These are phyloP conservation scores for Boletus bicolor DNA, from an alignment of 768 basidiomycete species.

Conservation along the genomic window DNA sequence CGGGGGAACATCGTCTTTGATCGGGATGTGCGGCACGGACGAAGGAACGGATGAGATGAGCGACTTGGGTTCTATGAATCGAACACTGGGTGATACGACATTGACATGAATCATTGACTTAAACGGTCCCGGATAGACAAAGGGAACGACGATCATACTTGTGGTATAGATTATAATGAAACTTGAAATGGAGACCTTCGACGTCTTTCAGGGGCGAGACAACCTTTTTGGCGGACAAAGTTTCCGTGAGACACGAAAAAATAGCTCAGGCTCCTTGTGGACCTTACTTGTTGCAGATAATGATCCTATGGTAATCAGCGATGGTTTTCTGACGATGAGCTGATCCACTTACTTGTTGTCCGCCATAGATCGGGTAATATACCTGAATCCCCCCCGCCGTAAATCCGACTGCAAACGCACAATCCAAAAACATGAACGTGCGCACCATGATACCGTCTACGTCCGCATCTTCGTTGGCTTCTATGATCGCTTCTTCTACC, in stretches of 20 bases:
- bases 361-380: slow-evolving; percentile 95
- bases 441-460: slow-evolving; percentile 95
- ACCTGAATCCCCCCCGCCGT: slow-evolving; percentile 46
- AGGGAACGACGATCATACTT: slow-evolving; percentile 52
- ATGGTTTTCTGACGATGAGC: neutral
- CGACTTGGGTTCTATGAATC: slow-evolving; percentile 80
- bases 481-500: slow-evolving; percentile 93
- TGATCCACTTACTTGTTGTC: slow-evolving; percentile 61
- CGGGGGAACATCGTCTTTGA: slow-evolving; percentile 63
- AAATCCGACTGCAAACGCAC: neutral
- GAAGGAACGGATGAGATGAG: slow-evolving; percentile 48
- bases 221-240: slow-evolving; percentile 44
- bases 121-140: neutral
- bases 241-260: neutral
- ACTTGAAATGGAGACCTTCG: slow-evolving; percentile 95
- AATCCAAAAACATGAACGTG: slow-evolving; percentile 1
- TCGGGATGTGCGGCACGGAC: slow-evolving; percentile 27
- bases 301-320: slow-evolving; percentile 61
- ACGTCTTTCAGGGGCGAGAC: slow-evolving; percentile 97
- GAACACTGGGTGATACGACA: slow-evolving; percentile 58
- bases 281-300: slow-evolving; percentile 85
- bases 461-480: slow-evolving; percentile 83
- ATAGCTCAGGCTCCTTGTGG: neutral
- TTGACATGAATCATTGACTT: neutral
- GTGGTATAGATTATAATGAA: slow-evolving; percentile 92